Conservation (phyloP, 768 basidiomycete species). For the Tubosaeta brunneosetosa region DNA sequence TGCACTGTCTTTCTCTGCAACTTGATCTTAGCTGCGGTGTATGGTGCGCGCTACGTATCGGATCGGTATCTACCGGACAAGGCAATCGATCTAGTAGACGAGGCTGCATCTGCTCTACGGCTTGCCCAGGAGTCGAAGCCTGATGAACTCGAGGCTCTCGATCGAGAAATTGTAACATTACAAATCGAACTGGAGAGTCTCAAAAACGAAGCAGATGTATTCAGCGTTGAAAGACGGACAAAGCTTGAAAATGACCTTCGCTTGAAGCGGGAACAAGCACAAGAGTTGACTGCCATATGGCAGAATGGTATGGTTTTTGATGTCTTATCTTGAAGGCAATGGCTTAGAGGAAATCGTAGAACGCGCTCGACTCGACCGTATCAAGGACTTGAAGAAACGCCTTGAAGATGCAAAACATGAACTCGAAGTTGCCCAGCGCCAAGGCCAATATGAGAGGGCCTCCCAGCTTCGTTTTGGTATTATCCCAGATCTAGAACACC, state of each 20-base stretch:
- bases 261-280: slow-evolving; percentile 59
- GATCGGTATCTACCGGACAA: slow-evolving; percentile 90
- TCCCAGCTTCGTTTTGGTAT: slow-evolving; percentile 79
- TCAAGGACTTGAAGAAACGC: slow-evolving; percentile 67
- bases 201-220: slow-evolving; percentile 83
- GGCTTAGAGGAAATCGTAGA: slow-evolving; percentile 36
- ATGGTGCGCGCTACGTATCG: slow-evolving; percentile 79
- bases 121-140: slow-evolving; percentile 89
- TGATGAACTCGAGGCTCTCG: slow-evolving; percentile 75
- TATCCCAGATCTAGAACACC: slow-evolving; percentile 75
- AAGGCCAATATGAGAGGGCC: slow-evolving; percentile 82
- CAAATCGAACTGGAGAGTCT: slow-evolving; percentile 88
- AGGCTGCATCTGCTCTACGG: slow-evolving; percentile 82
- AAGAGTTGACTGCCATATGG: slow-evolving; percentile 63
- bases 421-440: slow-evolving; percentile 83
- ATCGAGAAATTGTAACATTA: slow-evolving; percentile 78
- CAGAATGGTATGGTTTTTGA: slow-evolving; percentile 46
- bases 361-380: slow-evolving; percentile 59
- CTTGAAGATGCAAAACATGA: slow-evolving; percentile 82
- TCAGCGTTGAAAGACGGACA: slow-evolving; percentile 67
- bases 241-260: slow-evolving; percentile 64
- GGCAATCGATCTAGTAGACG: slow-evolving; percentile 89
- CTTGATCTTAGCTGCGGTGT: slow-evolving; percentile 61
- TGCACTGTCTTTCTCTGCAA: neutral
- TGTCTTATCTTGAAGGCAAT: neutral